A percentile compares a stretch with the other conserved stretches of the same genome.
phyloP scores from a whole-genome alignment of 2,329 filamentous ascomycete genomes.

The Talaromyces piceae region DNA sequence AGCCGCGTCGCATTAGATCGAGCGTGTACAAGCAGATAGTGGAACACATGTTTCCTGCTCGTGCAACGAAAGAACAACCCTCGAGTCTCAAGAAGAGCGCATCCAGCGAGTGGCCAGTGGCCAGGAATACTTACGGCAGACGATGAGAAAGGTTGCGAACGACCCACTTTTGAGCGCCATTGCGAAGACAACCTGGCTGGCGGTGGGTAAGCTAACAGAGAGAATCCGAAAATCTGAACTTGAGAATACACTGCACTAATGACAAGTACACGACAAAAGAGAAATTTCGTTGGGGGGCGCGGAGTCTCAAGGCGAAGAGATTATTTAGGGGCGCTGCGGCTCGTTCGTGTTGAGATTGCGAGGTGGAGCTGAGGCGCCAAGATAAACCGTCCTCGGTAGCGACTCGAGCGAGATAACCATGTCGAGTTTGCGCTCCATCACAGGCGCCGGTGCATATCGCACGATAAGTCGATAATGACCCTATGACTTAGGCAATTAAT shows the following conservation, averaged over 20 bases:
- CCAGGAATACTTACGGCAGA: slow-evolving; percentile 65
- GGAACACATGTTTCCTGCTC: not conserved
- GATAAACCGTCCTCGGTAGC: not conserved
- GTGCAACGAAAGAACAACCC: not conserved
- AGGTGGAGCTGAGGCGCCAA: not conserved
- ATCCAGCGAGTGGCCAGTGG: not conserved
- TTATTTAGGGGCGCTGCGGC: not conserved
- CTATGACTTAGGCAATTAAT: not conserved
- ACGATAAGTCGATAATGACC: not conserved
- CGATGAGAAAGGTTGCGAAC: slow-evolving; percentile 95
- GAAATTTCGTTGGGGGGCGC: not conserved
- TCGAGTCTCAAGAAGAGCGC: not conserved
- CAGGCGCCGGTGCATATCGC: not conserved
- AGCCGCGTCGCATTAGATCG: not conserved
- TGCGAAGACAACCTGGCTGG: not conserved
- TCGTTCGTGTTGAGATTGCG: not conserved
- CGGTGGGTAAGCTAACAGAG: not conserved
- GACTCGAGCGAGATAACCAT: not conserved
- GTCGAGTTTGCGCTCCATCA: not conserved
- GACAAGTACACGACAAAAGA: not conserved
- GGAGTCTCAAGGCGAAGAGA: not conserved
- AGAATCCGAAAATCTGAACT: not conserved
- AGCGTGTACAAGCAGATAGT: not conserved
- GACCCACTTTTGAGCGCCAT: slow-evolving; percentile 46
- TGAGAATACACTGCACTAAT: not conserved